Evolutionary conservation across 2,329 filamentous ascomycete species (phyloP).

Genomic region (Sordariomycetes sp.): DNA sequence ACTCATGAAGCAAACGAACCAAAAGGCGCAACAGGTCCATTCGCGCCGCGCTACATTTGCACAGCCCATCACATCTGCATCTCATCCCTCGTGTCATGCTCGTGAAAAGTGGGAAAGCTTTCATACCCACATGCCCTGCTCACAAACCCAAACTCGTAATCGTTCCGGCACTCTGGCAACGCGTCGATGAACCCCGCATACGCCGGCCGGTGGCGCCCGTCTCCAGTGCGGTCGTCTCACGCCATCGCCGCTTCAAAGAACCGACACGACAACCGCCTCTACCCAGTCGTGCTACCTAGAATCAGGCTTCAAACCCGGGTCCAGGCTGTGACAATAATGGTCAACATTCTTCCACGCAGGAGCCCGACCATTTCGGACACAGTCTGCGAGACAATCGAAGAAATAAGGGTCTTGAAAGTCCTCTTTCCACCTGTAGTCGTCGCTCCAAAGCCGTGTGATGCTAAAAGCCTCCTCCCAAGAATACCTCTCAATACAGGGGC

Average conservation of each 20-base stretch:
- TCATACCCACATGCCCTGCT: neutral
- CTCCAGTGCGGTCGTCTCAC: neutral
- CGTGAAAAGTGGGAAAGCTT: neutral
- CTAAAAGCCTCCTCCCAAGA: neutral
- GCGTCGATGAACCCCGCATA: neutral
- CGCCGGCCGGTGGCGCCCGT: neutral
- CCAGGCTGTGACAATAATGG: no score
- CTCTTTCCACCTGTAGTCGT: no score
- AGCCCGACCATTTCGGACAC: no score
- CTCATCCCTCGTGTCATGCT: neutral
- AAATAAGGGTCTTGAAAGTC: no score
- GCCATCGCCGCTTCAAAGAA: neutral
- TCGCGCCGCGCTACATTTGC: no score
- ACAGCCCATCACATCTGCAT: neutral
- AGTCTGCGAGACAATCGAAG: no score
- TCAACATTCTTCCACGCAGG: no score
- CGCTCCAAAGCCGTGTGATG: neutral
- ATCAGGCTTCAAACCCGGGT: no score
- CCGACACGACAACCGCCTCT: neutral
- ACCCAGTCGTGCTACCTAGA: no score
- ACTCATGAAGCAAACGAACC: no score
- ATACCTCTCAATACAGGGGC: neutral
- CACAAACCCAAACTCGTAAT: neutral
- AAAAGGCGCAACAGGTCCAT: no score
- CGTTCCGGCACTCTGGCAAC: neutral